These are phyloP conservation scores for Massariosphaeria phaeospora DNA, from an alignment of 495 filamentous ascomycete species.

Conservation along the genomic window DNA sequence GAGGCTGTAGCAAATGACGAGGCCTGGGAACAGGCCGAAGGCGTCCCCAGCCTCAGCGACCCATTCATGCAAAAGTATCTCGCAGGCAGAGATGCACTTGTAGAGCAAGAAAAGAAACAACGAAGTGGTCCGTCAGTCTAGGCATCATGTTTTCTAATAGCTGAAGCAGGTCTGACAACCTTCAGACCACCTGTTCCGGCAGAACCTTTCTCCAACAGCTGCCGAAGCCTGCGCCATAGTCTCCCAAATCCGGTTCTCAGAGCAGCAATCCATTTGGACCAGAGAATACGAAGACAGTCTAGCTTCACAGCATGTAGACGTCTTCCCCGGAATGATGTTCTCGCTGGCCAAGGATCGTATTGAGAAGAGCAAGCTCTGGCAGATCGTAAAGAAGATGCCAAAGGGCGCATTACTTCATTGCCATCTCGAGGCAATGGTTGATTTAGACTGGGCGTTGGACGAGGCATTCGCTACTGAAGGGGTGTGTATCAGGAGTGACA, in stretches of 20 bases:
- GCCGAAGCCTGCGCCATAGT: conserved; percentile 72
- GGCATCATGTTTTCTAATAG: conserved; percentile 3
- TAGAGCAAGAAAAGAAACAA: conserved; percentile 72
- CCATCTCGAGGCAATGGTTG: conserved; percentile 85
- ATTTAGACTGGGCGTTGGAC: conserved; percentile 70
- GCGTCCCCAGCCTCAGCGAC: conserved; percentile 54
- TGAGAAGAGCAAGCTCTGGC: conserved; percentile 78
- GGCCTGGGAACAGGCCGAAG: conserved; percentile 52
- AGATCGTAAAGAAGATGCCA: conserved; percentile 77
- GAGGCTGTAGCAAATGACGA: conserved; percentile 39
- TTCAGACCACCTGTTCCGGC: conserved; percentile 58
- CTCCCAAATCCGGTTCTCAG: conserved; percentile 67
- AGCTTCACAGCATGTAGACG: conserved; percentile 51
- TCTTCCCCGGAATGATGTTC: conserved; percentile 88
- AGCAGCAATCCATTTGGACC: conserved; percentile 68
- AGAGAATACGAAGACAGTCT: conserved; percentile 60
- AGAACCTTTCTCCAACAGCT: conserved; percentile 68
- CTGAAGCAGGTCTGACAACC: conserved; percentile 15
- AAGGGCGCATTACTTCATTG: conserved; percentile 88
- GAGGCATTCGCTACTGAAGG: conserved; percentile 67
- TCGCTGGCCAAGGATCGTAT: conserved; percentile 70
- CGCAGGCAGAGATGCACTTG: conserved; percentile 67
- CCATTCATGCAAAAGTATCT: conserved; percentile 77
- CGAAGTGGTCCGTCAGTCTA: conserved; percentile 62
- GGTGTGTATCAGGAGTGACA: conserved; percentile 60